Evolutionary conservation across 2,329 filamentous ascomycete species (phyloP).

Genomic region (Ophiostoma montium): DNA sequence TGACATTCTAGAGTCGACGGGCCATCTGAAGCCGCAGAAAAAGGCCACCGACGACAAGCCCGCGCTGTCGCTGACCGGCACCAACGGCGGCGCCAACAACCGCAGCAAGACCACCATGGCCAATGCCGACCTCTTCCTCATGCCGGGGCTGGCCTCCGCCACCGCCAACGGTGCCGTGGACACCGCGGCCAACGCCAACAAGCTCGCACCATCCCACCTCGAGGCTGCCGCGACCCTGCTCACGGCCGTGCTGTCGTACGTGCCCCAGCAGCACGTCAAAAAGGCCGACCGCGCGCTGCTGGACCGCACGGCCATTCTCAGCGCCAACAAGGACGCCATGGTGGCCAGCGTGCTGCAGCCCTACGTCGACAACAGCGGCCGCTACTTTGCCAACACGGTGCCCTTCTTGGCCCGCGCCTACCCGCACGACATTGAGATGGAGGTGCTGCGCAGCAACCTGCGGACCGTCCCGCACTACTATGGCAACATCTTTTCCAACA

Average conservation of each 20-base stretch:
- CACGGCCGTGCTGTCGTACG: conserved; percentile 41
- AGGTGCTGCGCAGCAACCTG: conserved; percentile 53
- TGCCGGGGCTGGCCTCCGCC: conserved; percentile 27
- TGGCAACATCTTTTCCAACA: conserved; percentile 16
- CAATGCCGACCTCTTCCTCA: conserved; percentile 62
- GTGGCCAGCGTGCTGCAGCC: conserved; percentile 73
- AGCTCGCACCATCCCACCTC: conserved; percentile 32
- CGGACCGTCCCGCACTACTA: conserved; percentile 22
- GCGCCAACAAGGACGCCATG: conserved; percentile 56
- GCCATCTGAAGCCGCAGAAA: conserved; percentile 19
- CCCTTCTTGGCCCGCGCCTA: conserved; percentile 62
- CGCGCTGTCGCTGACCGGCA: background rate
- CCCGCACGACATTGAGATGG: conserved; percentile 48
- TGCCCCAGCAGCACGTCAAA: conserved; percentile 55
- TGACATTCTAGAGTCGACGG: conserved; percentile 49
- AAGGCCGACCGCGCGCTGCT: conserved; percentile 58
- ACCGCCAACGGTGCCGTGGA: conserved; percentile 10
- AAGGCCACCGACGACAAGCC: conserved; percentile 13
- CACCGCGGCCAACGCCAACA: conserved; percentile 12
- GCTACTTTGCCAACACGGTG: conserved; percentile 58
- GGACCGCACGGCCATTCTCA: conserved; percentile 68
- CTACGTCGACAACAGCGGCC: conserved; percentile 46
- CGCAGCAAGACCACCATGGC: conserved; percentile 27
- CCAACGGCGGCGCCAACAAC: conserved; percentile 18
- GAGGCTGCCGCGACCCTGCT: conserved; percentile 49